Percentiles rank a stretch among this genome's conserved stretches.
Conservation (phyloP, 345 rosid species). For the Arabidopsis arenosa region DNA sequence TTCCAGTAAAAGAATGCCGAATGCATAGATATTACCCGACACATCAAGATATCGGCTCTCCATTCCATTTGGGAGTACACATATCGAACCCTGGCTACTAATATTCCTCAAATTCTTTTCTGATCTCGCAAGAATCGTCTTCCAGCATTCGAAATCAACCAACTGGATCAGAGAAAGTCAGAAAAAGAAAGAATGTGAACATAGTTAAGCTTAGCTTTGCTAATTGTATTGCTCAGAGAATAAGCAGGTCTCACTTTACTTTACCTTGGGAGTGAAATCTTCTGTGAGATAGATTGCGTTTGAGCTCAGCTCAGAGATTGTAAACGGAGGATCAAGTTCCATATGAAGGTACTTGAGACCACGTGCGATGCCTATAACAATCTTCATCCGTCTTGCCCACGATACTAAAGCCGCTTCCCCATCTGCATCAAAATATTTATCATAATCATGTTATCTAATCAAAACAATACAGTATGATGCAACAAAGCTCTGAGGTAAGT, state of each 20-base stretch:
- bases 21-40: constrained; percentile 86
- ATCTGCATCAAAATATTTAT: constrained; percentile 53
- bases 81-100: constrained; percentile 74
- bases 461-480: constrained; percentile 5
- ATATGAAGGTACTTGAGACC: constrained; percentile 93
- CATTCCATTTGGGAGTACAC: constrained; percentile 76
- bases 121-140: constrained; percentile 84
- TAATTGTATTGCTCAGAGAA: constrained; percentile 17
- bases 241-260: constrained; percentile 15
- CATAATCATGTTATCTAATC: not conserved
- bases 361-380: constrained; percentile 75
- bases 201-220: constrained; percentile 14
- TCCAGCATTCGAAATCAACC: constrained; percentile 98
- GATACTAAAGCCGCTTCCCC: constrained; percentile 90
- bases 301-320: constrained; percentile 90
- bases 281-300: constrained; percentile 93
- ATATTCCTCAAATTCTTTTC: constrained; percentile 82
- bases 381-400: constrained; percentile 93
- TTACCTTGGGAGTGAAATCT: constrained; percentile 94
- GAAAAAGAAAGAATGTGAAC: not conserved
- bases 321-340: constrained; percentile 88
- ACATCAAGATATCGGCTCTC: constrained; percentile 80
- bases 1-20: constrained; percentile 86
- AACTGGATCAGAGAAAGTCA: constrained; percentile 56
- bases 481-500: constrained; percentile 19